Conservation (phyloP, 805 yeast genomes). For the Torulaspora quercuum region DNA sequence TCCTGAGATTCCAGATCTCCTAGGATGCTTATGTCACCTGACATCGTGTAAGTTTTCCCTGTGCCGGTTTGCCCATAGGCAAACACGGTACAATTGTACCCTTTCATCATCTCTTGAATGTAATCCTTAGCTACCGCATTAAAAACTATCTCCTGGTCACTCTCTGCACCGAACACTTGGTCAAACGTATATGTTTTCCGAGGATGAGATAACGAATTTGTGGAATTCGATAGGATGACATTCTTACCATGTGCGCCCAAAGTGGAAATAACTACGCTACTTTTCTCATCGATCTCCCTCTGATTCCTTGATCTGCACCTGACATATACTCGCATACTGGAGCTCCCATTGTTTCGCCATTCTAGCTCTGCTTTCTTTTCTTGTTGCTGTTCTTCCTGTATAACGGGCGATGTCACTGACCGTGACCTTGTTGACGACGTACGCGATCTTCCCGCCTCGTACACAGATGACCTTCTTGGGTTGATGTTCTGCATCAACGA, state of each 20-base stretch:
- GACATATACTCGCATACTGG: conserved; percentile 52
- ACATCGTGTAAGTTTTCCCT: conserved; percentile 74
- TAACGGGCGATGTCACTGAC: background rate
- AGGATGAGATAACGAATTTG: conserved; percentile 21
- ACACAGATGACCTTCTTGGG: no score
- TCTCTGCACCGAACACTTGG: conserved; percentile 75
- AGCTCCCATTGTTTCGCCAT: conserved; percentile 6
- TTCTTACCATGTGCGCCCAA: conserved; percentile 45
- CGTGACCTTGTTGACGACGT: no score
- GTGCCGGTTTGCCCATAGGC: conserved; percentile 92
- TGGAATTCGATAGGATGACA: conserved; percentile 40
- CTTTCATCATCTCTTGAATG: conserved; percentile 60
- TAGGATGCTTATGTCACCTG: conserved; percentile 57
- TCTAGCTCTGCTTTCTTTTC: no score
- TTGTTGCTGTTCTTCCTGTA: background rate
- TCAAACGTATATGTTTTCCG: conserved; percentile 65
- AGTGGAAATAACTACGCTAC: conserved; percentile 54
- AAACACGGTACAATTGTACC: conserved; percentile 73
- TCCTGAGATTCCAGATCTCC: conserved; percentile 31
- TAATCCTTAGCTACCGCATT: conserved; percentile 58
- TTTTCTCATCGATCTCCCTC: conserved; percentile 51
- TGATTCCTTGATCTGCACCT: conserved; percentile 56
- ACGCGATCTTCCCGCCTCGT: no score
- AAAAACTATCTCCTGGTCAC: conserved; percentile 66
- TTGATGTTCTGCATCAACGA: no score